Evolutionary conservation across 2,329 filamentous ascomycete species (phyloP).

Genomic region (Diaporthe destruens): DNA sequence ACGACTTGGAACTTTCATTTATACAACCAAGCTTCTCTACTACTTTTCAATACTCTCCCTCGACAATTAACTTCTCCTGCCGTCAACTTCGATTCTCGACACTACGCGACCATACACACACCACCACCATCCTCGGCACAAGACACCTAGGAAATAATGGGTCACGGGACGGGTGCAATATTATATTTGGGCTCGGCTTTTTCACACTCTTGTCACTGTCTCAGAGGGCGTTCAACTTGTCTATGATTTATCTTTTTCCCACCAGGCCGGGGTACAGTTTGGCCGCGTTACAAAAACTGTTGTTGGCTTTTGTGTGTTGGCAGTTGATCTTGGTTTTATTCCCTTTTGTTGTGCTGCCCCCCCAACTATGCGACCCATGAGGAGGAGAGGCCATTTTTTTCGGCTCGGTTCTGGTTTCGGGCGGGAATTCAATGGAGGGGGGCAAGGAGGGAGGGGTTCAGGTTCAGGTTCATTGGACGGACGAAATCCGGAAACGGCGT

Average conservation of each 20-base stretch:
- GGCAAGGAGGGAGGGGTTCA: not conserved
- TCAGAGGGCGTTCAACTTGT: constrained; percentile 38
- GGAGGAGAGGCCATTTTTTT: not conserved
- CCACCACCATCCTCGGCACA: not conserved
- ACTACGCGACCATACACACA: constrained; percentile 15
- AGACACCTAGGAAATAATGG: constrained; percentile 25
- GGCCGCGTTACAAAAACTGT: constrained; percentile 40
- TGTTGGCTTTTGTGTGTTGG: constrained; percentile 27
- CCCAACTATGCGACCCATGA: constrained; percentile 37
- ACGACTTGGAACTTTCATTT: constrained; percentile 23
- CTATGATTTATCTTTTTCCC: not conserved
- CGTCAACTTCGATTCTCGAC: constrained; percentile 39
- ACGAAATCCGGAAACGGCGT: constrained; percentile 32
- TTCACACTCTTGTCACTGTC: constrained; percentile 1
- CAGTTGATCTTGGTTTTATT: constrained; percentile 7
- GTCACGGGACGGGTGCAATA: constrained; percentile 29
- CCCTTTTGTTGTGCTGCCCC: not conserved
- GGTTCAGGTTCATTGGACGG: constrained; percentile 5
- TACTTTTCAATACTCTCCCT: constrained; percentile 37
- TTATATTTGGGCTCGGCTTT: constrained; percentile 37
- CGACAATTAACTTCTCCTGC: constrained; percentile 20
- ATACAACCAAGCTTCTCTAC: constrained; percentile 27
- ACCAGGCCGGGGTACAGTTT: constrained; percentile 28
- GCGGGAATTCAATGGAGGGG: constrained; percentile 14
- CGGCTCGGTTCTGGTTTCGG: not conserved